Base-by-base conservation (phyloP, 2,329 filamentous ascomycete species). In the Stachybotrys elegans region DNA sequence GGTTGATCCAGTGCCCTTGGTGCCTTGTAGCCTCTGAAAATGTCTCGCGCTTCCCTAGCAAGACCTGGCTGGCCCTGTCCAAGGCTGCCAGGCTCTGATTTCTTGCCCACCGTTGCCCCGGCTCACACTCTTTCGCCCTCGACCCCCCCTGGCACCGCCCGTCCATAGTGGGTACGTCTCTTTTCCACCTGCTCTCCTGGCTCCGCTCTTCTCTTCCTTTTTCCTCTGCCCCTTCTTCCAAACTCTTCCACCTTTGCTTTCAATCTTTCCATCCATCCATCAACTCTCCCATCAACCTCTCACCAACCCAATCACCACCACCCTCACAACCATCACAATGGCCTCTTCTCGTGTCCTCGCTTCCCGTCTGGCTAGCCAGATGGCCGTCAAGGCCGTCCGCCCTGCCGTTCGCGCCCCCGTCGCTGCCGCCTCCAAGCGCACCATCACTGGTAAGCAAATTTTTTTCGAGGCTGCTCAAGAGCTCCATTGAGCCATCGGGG, bases 311-410 rank as follows among this genome's bases (percentile, higher is more conserved):
- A 50, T 43, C 46, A 47, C 49, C 48, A 51, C 42, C 46, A 48
- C 48, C 53, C 47, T 56, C 59, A 49, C 54, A 73, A 70, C 75
- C 75, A 72, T 82, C 79, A 80, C 79, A 88, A 90, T 90, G 86
- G 83, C 85, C 71, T 82, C 85, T 71, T 75, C 81, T 70, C 85
- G 86, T 75, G 78, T 88, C 70, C 78, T 88, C 73, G 81, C 85
- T 69, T 83, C 84, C 65, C 82, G 86, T 71, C 78, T 89, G 76
- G 83, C 84, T 71, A 78, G 81, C 67, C 79, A 84, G 73, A 84
- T 85, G 81, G 81, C 83, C 69, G 72, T 77, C 73, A 87, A 86
- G 82, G 83, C 82, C 71, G 84, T 84, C 71, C 85, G 86, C 71
- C 84, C 85, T 73, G 82, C 82, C 69, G 70, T 83, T 65, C 83